These are phyloP conservation scores for Bondarzewia mesenterica DNA, from an alignment of 1,284 basidiomycete genomes.

Conservation along the genomic window DNA sequence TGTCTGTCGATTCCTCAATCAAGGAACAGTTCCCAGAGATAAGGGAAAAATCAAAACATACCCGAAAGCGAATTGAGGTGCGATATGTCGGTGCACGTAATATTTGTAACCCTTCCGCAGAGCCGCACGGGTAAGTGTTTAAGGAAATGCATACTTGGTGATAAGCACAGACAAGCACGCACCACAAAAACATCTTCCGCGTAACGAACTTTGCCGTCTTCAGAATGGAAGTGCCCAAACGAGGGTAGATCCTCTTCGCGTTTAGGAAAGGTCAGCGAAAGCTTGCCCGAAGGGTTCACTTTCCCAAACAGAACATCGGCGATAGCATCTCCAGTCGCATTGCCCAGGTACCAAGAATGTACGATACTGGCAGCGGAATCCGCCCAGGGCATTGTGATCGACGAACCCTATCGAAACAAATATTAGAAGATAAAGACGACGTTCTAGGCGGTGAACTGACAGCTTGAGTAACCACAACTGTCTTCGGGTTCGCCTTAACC, in stretches of 20 bases:
- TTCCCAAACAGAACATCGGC: constrained; percentile 68
- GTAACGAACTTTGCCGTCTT: constrained; percentile 40
- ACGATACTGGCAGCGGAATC: constrained; percentile 42
- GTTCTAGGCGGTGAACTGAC: constrained; percentile 30
- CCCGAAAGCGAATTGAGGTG: constrained; percentile 66
- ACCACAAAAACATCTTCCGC: constrained; percentile 52
- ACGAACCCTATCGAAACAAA: constrained; percentile 42
- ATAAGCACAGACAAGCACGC: background rate
- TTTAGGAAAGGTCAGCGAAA: constrained; percentile 62
- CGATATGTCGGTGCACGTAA: constrained; percentile 49
- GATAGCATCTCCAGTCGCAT: constrained; percentile 69
- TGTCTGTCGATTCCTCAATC: constrained; percentile 27
- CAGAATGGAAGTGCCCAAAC: constrained; percentile 48
- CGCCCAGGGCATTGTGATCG: constrained; percentile 62
- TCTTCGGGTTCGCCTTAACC: constrained; percentile 52
- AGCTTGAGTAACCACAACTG: constrained; percentile 60
- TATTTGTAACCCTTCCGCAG: constrained; percentile 69
- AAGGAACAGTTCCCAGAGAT: constrained; percentile 1
- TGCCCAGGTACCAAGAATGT: constrained; percentile 68
- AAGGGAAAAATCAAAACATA: constrained; percentile 16
- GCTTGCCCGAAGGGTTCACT: constrained; percentile 63
- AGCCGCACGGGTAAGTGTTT: background rate
- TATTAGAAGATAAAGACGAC: constrained; percentile 4
- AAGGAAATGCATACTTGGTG: background rate
- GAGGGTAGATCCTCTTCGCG: constrained; percentile 61